These are phyloP conservation scores for Scedosporium boydii DNA, from an alignment of 2,329 filamentous ascomycete species.

Conservation along the genomic window DNA sequence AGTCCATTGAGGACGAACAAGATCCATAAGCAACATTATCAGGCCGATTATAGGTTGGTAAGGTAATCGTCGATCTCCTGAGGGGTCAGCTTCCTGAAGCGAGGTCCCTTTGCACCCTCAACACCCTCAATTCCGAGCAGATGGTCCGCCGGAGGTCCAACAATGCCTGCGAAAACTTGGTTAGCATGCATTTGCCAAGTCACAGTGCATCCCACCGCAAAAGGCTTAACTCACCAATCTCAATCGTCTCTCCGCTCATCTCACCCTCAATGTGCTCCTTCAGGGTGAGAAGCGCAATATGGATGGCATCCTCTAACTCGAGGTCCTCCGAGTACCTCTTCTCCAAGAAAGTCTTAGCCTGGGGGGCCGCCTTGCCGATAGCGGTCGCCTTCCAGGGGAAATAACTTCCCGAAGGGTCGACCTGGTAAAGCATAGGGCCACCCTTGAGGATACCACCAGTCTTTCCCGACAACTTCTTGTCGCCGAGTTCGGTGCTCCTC, in stretches of 20 bases:
- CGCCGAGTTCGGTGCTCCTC: constrained; percentile 40
- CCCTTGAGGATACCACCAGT: constrained; percentile 94
- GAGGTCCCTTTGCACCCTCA: constrained; percentile 71
- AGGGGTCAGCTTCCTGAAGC: constrained; percentile 89
- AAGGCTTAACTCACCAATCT: constrained; percentile 63
- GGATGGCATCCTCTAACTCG: constrained; percentile 95
- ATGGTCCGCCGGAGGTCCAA: constrained; percentile 88
- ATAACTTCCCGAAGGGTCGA: constrained; percentile 97
- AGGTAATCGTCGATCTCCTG: constrained; percentile 99
- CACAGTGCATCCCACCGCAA: not conserved
- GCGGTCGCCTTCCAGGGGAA: constrained; percentile 99
- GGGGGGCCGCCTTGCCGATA: constrained; percentile 96
- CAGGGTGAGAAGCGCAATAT: constrained; percentile 91
- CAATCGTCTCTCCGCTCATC: constrained; percentile 97
- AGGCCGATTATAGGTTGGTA: constrained; percentile 73
- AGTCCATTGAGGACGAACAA: constrained; percentile 16
- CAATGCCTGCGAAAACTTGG: constrained; percentile 58
- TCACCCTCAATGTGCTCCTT: constrained; percentile 99
- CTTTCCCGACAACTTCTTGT: constrained; percentile 68
- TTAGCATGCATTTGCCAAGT: constrained; percentile 4
- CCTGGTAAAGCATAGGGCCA: constrained; percentile 94
- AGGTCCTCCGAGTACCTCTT: constrained; percentile 97
- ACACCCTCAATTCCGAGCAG: constrained; percentile 86
- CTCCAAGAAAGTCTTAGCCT: constrained; percentile 97
- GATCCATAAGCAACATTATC: constrained; percentile 5